Conservation (phyloP, 148 eudicot genomes). For the Chenopodium suecicum region DNA sequence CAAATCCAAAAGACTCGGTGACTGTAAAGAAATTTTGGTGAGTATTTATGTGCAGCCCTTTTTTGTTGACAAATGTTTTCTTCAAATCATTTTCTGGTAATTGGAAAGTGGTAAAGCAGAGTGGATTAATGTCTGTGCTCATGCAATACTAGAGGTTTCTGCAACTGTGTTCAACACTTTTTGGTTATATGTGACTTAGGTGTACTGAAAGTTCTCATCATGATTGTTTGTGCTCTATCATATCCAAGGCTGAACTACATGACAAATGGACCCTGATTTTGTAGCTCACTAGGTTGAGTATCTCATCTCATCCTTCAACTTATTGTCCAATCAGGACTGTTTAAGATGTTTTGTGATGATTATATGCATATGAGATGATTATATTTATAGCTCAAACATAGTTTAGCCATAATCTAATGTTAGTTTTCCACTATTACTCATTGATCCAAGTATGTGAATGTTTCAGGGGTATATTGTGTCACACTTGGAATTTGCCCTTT, state of each 20-base stretch:
- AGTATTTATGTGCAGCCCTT: constrained; percentile 22
- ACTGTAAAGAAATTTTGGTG: constrained; percentile 79
- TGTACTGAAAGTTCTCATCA: not conserved
- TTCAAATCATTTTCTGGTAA: not conserved
- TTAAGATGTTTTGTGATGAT: not conserved
- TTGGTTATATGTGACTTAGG: not conserved
- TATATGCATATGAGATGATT: not conserved
- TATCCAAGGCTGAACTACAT: not conserved
- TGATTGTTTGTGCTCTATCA: not conserved
- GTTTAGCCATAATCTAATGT: not conserved
- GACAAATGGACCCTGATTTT: not conserved
- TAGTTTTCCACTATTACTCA: not conserved
- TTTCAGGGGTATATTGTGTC: not conserved
- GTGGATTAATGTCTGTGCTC: not conserved
- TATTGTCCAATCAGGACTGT: not conserved
- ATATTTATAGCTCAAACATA: not conserved
- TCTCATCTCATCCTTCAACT: not conserved
- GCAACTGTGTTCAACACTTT: not conserved
- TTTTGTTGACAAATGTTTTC: not conserved
- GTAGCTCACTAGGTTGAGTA: not conserved
- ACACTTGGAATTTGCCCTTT: not conserved
- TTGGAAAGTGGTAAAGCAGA: not conserved
- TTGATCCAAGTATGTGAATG: not conserved
- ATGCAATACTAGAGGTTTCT: not conserved
- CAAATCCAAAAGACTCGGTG: constrained; percentile 65